Evolutionary conservation across 176 grass and related monocot genomes (phyloP).

Genomic region (Themeda triandra): DNA sequence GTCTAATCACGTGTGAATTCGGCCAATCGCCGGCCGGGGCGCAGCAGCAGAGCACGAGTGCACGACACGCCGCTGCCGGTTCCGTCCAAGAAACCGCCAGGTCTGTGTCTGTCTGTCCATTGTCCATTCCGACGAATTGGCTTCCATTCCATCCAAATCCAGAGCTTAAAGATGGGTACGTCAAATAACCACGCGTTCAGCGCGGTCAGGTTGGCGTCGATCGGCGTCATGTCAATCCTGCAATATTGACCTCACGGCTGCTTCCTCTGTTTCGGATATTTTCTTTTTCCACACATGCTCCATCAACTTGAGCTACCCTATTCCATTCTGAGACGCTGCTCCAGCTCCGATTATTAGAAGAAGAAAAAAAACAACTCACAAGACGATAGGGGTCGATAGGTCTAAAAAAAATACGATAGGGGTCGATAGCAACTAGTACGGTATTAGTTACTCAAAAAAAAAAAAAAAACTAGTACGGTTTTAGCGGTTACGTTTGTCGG

Average conservation of each 20-base stretch:
- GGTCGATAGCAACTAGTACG: not conserved
- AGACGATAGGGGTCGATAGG: too few relatives aligned
- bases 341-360: not conserved
- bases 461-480: not conserved
- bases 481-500: conserved; percentile 10
- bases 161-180: too few relatives aligned
- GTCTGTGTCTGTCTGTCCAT: too few relatives aligned
- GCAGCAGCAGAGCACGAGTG: too few relatives aligned
- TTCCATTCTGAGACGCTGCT: not conserved
- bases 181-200: not conserved
- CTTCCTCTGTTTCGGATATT: not conserved
- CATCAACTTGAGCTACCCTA: not conserved
- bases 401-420: too few relatives aligned
- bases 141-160: too few relatives aligned
- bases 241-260: not conserved
- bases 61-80: too few relatives aligned
- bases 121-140: too few relatives aligned
- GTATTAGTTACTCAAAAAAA: too few relatives aligned
- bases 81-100: too few relatives aligned
- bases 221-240: not conserved
- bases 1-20: too few relatives aligned
- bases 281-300: not conserved
- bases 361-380: not conserved
- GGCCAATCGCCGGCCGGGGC: too few relatives aligned
- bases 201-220: not conserved